Base-by-base conservation (phyloP, 768 basidiomycete genomes). In the Rhizopogon vinicolor region DNA sequence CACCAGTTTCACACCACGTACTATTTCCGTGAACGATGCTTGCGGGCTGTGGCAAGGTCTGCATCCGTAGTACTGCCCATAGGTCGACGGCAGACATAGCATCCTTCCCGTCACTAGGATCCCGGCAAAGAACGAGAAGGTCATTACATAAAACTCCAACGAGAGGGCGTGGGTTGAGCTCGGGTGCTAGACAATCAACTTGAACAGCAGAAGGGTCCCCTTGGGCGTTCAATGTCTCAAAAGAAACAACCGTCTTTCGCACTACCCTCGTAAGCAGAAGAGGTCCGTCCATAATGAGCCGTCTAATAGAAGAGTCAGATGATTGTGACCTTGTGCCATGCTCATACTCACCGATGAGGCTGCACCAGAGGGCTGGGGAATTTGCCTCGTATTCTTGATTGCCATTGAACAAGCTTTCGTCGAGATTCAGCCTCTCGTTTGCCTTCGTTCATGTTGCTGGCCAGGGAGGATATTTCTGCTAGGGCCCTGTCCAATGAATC, bases 321-420 rank as follows among this genome's bases (percentile, higher is more conserved):
- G 33, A 33, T 53, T 25, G 48, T 31, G 51, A 37, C 40, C 18
- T 9, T n/a, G 55, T 19, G 39, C 12, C 18, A 53, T 50, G 54
- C n/a, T 14, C 25, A 13, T 33, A 62, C 80, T 66, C 65, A 92
- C 90, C 92, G 85, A 74, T 99, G 97, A 7, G 97, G 97, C 69
- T 98, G 97, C 37, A 99, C 97, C 39, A 99, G 76, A n/a, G 97
- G 95, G 56, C 93, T 95, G 7, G 93, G 94, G 70, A 97, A 98
- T 66, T 84, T 90, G 18, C 93, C 91, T 40, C 87, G 80, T 63
- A 99, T 98, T 62, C 92, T 80, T 37, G 85, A 65, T 72, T 94
- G 93, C 91, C 91, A 94, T 65, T 89, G 85, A 16, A 98, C 90
- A 25, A 98, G 83, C 65, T 93, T 91, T 44, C 87, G 81, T 19